Conservation (phyloP, 495 filamentous ascomycete species). For the Neurospora pannonica region DNA sequence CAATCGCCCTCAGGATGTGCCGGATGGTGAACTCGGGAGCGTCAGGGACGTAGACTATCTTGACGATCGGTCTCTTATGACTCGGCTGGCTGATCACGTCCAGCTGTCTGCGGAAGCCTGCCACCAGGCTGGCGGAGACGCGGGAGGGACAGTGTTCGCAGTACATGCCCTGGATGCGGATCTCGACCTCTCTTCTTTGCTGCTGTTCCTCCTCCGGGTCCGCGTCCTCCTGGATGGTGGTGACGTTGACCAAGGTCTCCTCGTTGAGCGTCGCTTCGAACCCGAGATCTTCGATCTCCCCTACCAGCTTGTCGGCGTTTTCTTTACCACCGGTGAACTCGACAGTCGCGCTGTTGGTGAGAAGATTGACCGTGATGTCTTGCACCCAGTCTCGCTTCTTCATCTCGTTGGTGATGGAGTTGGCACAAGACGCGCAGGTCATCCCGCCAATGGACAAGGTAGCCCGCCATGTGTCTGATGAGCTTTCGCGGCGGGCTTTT, state of each 20-base stretch:
- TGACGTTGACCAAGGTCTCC: constrained; percentile 33
- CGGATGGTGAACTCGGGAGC: constrained; percentile 68
- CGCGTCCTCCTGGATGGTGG: not conserved
- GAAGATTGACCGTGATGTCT: constrained; percentile 56
- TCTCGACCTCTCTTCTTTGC: constrained; percentile 49
- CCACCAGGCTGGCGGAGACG: constrained; percentile 29
- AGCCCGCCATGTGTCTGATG: constrained; percentile 35
- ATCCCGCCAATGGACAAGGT: constrained; percentile 70
- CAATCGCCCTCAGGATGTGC: constrained; percentile 57
- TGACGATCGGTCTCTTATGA: constrained; percentile 50
- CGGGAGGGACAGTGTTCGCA: constrained; percentile 72
- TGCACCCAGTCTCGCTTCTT: constrained; percentile 54
- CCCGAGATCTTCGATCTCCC: constrained; percentile 71
- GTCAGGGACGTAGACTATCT: constrained; percentile 58
- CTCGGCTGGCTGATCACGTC: constrained; percentile 43
- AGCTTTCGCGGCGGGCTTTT: not conserved
- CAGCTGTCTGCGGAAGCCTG: constrained; percentile 27
- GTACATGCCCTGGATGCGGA: constrained; percentile 75
- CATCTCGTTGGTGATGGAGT: constrained; percentile 53
- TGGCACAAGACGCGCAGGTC: constrained; percentile 72
- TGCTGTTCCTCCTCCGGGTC: constrained; percentile 14
- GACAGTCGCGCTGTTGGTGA: constrained; percentile 62
- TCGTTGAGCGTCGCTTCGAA: constrained; percentile 53
- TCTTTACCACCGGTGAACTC: constrained; percentile 45
- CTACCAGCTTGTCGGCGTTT: constrained; percentile 47